Base-by-base conservation (phyloP, 441 rosid species). In the Mallotus japonicus region DNA sequence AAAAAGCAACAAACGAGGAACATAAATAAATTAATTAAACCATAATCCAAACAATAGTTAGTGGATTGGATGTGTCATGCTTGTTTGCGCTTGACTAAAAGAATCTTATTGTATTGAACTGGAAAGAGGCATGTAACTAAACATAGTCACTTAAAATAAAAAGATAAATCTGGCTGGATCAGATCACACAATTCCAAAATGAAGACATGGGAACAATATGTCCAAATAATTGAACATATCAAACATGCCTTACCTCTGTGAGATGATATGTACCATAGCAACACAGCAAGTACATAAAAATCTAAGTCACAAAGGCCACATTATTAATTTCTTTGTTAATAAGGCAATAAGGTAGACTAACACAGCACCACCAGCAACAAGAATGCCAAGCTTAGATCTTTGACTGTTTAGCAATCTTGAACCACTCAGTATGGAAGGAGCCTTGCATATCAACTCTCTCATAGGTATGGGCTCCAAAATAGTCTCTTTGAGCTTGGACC, bases 361-460 rank as follows among this genome's bases (percentile, higher is more conserved):
- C 40, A 37, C 40, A 37, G 40, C 6, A 37, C 40, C 40, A 37
- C 6, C 40, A 37, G 40, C 40, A 37, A 4, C 6, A 37, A 37
- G 40, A 37, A 37, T 37, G 40, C 40, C 40, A 37, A 4, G 40
- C 40, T 37, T 37, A 37, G 40, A 37, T 80, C 80, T 87, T 88
- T 37, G 82, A 78, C 74, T 87, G 85, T 76, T 82, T 87, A 61
- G 97, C 97, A 70, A 85, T 87, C 88, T 94, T 94, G 87, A 92
- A 94, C 97, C 97, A 94, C 79, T 94, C 97, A 0, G 97, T 92
- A 56, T 90, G 97, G 89, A 90, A 92, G 63, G 96, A 77, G 37
- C 98, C 98, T 75, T 90, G 92, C 73, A 86, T 60, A 74, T 94
- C 97, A 71, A 84, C 79, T 87, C 99, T 87, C 65, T 94, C 97